Evolutionary conservation across 1,284 basidiomycete genomes (phyloP), one percentile per base, ranked within the genome.

Genomic region (Rhodotorula sp.): DNA sequence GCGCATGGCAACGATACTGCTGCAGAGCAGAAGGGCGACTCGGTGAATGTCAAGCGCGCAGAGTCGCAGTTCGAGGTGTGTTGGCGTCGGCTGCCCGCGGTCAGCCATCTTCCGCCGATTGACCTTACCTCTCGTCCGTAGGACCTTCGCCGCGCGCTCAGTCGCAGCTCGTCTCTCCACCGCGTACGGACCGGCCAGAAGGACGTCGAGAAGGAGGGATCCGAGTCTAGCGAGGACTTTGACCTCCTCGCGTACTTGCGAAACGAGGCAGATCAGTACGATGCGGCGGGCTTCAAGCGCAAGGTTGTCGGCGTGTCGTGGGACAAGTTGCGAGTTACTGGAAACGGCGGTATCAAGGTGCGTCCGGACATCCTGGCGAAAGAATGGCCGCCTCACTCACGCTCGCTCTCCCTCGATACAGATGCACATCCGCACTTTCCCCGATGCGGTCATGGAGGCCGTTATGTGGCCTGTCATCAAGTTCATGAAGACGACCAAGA

Each of bases 261-360:
- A 4, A 87, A 85, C 37, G 87, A 88, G 74, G 85, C 88, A 10
- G 48, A 56, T 31, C 59, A 56, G 57, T 83, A 85, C 66, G 87
- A 91, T 69, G 79, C 82, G 37, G 87, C 88, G 10, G 90, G 90
- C 8, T 89, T 93, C 76, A 86, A 87, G 76, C 87, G 88, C 80
- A 94, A 94, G 82, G 86, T 88, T 72, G 89, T 79, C 48, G 90
- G 90, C 48, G 89, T 92, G 40, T 86, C 86, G 31, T 92, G 90
- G 53, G 80, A 82, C 75, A 80, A 76, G 64, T 70, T 78, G 79
- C 28, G 82, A 83, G 76, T 83, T 81, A 76, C 89, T 82, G 88
- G 85, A 62, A 59, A 64, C 30, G 65, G 67, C 31, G 54, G 65
- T 30, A 67, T 64, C 37, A 67, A 69, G 57, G 20, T 52, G 46